phyloP scores from a whole-genome alignment of 306 rosid genomes.

The Lathyrus tuberosus region DNA sequence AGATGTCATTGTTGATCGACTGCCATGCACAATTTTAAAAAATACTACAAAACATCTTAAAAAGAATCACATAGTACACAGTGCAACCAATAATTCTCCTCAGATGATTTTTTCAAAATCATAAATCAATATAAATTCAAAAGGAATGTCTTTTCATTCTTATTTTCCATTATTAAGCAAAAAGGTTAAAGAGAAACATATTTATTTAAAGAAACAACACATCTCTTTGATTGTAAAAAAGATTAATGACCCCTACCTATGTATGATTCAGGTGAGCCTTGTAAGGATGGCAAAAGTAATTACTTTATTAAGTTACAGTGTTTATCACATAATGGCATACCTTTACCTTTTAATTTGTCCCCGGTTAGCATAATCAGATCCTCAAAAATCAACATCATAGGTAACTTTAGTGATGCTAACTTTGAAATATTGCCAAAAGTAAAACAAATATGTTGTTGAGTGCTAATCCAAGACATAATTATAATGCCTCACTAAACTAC shows the following conservation, averaged over 20 bases:
- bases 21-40: too few relatives aligned
- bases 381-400: constrained; percentile 37
- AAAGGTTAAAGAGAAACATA: constrained; percentile 31
- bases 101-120: too few relatives aligned
- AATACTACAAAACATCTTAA: too few relatives aligned
- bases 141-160: too few relatives aligned
- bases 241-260: constrained; percentile 39
- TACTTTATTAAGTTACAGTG: constrained; percentile 39
- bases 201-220: constrained; percentile 3
- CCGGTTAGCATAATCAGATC: constrained; percentile 40
- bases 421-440: constrained; percentile 32
- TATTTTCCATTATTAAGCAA: not conserved
- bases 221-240: constrained; percentile 28
- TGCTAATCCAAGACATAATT: constrained; percentile 46
- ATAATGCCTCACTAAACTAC: constrained; percentile 42
- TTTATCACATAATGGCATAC: constrained; percentile 34
- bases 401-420: constrained; percentile 37
- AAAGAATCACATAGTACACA: too few relatives aligned
- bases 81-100: too few relatives aligned
- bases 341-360: constrained; percentile 51
- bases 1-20: too few relatives aligned
- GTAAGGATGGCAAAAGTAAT: constrained; percentile 24
- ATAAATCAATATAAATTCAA: too few relatives aligned
- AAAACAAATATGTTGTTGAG: constrained; percentile 39
- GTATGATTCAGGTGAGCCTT: constrained; percentile 49